Base-by-base conservation (phyloP, 257 asterid genomes). In the Rhazya stricta region DNA sequence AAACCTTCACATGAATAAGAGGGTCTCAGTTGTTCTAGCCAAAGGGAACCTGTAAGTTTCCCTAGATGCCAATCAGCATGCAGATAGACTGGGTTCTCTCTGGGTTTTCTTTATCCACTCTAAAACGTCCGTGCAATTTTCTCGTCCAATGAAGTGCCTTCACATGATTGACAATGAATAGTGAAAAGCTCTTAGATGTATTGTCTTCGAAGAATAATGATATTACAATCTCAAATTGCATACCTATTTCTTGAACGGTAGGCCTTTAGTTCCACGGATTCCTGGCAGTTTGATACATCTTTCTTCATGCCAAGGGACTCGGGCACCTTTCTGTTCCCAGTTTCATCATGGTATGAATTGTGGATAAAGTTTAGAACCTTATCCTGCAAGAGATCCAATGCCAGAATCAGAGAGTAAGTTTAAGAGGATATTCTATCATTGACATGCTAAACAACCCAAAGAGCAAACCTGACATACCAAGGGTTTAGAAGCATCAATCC, bases 401-500 rank as follows among this genome's bases (percentile, higher is more conserved):
- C 45, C 41, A 72, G 76, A 72, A 72, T 51, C 76, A 67, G 23
- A 32, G 39, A 69, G 56, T 65, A 23, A 29, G 70, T 23, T 27
- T 56, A 69, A 53, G 41, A 36, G 41, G 45, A 15, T 54, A 25
- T n/a, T n/a, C n/a, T n/a, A 70, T 32, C 1, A 8, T 7, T 16
- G 30, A 69, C 51, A 32, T 29, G 27, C 48, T 10, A 69, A 69
- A 11, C 27, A 61, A 60, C 21, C 63, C 3, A 50, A 27, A 18
- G 32, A 42, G 69, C 66, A 46, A 72, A 68, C 68, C 56, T 25
- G 51, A 36, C 86, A 48, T 91, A 94, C 99, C 94, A 92, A 67
- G 66, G 98, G 96, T 78, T 85, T 86, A 34, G 97, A 89, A 75
- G 98, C 99, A 87, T 92, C 89, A 71, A 95, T 87, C 99, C 99